These are phyloP conservation scores for Penicillium glabrum DNA, from an alignment of 2,329 filamentous ascomycete genomes.

Conservation along the genomic window DNA sequence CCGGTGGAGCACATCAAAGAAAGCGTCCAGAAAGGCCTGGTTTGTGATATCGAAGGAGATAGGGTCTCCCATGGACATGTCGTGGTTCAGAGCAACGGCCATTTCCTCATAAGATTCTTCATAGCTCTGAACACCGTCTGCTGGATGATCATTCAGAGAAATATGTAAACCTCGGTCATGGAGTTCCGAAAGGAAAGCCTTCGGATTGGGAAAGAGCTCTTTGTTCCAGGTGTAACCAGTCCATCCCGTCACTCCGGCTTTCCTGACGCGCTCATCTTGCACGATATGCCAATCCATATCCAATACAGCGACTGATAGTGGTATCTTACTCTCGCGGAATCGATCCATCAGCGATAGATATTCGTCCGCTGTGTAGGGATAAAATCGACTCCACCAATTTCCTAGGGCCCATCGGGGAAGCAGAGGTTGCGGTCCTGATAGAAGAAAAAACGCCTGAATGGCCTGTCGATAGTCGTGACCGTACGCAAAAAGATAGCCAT, in stretches of 20 bases:
- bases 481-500: slow-evolving; percentile 62
- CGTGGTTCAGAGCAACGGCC: slow-evolving; percentile 53
- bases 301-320: background rate
- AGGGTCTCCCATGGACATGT: slow-evolving; percentile 51
- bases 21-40: slow-evolving; percentile 57
- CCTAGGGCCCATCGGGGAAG: background rate
- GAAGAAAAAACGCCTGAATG: slow-evolving; percentile 54
- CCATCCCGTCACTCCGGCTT: slow-evolving; percentile 47
- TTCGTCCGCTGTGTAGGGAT: background rate
- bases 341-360: background rate
- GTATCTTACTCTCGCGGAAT: background rate
- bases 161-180: slow-evolving; percentile 55
- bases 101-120: slow-evolving; percentile 60
- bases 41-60: slow-evolving; percentile 59
- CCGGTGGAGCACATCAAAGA: slow-evolving; percentile 49
- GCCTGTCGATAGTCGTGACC: slow-evolving; percentile 58
- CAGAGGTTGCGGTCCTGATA: slow-evolving; percentile 39
- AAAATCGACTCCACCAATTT: background rate
- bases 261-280: background rate
- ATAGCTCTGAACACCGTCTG: slow-evolving; percentile 56
- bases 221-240: slow-evolving; percentile 65
- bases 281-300: background rate
- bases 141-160: slow-evolving; percentile 63
- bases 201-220: slow-evolving; percentile 58
- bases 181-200: slow-evolving; percentile 51